Evolutionary conservation across 805 yeast species (phyloP), one percentile per base, ranked within the genome.

Genomic region (Yamadazyma laniorum): DNA sequence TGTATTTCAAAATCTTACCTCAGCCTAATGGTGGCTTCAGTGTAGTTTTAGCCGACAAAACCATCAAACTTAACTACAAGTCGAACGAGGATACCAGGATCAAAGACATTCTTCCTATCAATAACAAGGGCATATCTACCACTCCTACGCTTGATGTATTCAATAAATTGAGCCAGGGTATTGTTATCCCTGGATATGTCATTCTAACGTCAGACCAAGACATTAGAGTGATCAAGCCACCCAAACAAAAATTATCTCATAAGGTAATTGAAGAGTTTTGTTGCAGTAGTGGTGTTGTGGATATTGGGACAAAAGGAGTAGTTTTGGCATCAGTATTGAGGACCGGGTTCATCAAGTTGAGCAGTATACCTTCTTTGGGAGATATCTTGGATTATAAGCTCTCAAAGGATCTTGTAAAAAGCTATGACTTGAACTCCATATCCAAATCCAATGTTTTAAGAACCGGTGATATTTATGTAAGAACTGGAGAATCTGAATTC

Each of bases 1-100:
- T 82, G 18, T 70, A 79, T 0, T 86, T 74, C 59, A 79, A 80
- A 51, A 59, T 90, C 2, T 55, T 80, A 3, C 95, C 95, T 1
- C 73, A 71, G 29, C 63, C 72, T 0, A 59, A 71, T 31, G 70
- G 69, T 5, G 93, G 91, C 0, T 88, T 80, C 53, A 63, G 66
- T 19, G 84, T 79, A 0, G 72, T 71, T 18, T 72, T 72, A 40
- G 66, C 75, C 6, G 81, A 64, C 34, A 66, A 61, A 36, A 56
- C 67, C 1, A 46, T 60, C 12, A 63, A 61, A 13, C 59, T 68
- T 31, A 67, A 64, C 45, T 65, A 68, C 47, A 50, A 50, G 18
- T 72, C 70, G 27, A 65, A 77, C 0, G 75, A 76, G 32, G 77
- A 72, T 22, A 65, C 77, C 1, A 70, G 75, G 2, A 71, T 90